A percentile compares a stretch with the other conserved stretches of the same genome.
These are phyloP conservation scores for Theileria equi DNA, from an alignment of 169 alveolate genomes.

Conservation along the genomic window DNA sequence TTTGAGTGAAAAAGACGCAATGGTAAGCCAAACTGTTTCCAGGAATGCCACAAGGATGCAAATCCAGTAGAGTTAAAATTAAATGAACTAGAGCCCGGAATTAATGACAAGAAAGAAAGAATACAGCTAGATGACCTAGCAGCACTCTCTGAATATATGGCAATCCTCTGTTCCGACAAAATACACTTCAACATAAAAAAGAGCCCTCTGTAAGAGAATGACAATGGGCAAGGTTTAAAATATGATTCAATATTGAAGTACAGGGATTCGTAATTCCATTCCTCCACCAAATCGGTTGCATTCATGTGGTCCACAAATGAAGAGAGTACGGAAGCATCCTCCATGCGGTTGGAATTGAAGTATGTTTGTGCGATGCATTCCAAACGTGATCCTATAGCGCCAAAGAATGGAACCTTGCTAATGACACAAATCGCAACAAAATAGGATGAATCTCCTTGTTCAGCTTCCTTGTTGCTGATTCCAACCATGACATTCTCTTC, in stretches of 20 bases:
- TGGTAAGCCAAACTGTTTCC: slow-evolving; percentile 59
- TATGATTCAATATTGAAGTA: slow-evolving; percentile 48
- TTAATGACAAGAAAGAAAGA: slow-evolving; percentile 42
- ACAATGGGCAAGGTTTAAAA: slow-evolving; percentile 52
- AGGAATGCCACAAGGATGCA: slow-evolving; percentile 53
- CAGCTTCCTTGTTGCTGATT: not conserved
- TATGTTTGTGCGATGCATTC: slow-evolving; percentile 54
- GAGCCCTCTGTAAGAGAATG: slow-evolving; percentile 28
- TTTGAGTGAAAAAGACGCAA: slow-evolving; percentile 40
- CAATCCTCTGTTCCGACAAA: slow-evolving; percentile 37
- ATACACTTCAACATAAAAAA: slow-evolving; percentile 39
- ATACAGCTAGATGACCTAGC: slow-evolving; percentile 45
- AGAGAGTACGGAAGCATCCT: slow-evolving; percentile 28
- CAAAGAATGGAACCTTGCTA: slow-evolving; percentile 55
- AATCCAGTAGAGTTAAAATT: slow-evolving; percentile 53
- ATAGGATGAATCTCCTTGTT: not conserved
- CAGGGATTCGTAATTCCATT: slow-evolving; percentile 52
- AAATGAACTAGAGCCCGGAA: slow-evolving; percentile 53
- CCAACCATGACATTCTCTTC: not conserved
- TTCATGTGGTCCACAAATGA: slow-evolving; percentile 58
- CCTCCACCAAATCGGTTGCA: slow-evolving; percentile 25
- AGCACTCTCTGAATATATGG: slow-evolving; percentile 47
- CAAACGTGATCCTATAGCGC: slow-evolving; percentile 35
- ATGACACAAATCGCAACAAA: slow-evolving; percentile 50
- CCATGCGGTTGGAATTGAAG: slow-evolving; percentile 27